Evolutionary conservation across 129 eudicot genomes (phyloP).

Genomic region (Pittosporum tobira): DNA sequence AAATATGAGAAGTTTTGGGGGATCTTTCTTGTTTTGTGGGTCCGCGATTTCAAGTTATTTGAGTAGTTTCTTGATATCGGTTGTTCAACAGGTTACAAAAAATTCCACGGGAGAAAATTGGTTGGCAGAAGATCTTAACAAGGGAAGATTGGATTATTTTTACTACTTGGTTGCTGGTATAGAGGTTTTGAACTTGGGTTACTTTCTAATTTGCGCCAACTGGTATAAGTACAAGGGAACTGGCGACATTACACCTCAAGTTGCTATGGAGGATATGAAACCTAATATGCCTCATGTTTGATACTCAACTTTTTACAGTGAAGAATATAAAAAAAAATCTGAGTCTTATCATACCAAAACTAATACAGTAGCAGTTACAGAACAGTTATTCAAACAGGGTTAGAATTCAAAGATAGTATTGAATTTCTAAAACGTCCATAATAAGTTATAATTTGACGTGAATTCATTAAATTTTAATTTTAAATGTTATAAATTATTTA

Average conservation of each 20-base stretch:
- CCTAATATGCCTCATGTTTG: background rate
- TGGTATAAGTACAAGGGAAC: conserved; percentile 16
- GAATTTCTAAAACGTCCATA: too few species aligned
- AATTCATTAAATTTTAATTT: too few species aligned
- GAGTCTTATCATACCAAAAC: too few species aligned
- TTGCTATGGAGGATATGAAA: conserved; percentile 26
- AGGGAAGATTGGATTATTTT: conserved; percentile 4
- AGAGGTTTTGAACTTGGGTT: background rate
- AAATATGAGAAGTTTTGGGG: conserved; percentile 12
- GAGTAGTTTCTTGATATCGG: conserved; percentile 7
- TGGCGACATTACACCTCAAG: background rate
- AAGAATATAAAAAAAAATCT: too few species aligned
- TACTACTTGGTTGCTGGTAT: conserved; percentile 7
- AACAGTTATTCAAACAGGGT: too few species aligned
- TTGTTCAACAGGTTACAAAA: conserved; percentile 6
- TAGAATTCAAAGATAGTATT: too few species aligned
- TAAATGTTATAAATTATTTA: too few species aligned
- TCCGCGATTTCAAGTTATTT: conserved; percentile 3
- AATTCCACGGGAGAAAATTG: background rate
- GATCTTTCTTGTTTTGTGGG: conserved; percentile 5
- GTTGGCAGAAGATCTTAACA: conserved; percentile 9
- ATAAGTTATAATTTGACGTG: too few species aligned
- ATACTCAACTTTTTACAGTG: background rate
- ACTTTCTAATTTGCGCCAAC: background rate
- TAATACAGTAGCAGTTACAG: too few species aligned